Evolutionary conservation across 768 basidiomycete species (phyloP).

Genomic region (Tylopilus plumbeoviolaceoides): DNA sequence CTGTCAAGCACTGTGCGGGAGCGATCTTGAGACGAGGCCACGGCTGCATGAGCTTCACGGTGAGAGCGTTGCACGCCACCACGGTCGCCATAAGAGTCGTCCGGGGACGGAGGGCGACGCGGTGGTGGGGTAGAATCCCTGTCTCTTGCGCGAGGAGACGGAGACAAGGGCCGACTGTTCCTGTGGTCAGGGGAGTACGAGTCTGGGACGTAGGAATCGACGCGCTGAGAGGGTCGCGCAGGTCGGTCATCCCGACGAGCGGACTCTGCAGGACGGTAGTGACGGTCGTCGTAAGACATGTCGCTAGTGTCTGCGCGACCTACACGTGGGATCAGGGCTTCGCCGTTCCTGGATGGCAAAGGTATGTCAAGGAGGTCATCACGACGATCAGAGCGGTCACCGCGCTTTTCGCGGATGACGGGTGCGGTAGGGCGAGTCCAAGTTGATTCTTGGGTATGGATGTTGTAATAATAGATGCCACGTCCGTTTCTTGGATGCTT

Average conservation of each 20-base stretch:
- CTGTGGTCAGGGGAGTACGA: conserved; percentile 23
- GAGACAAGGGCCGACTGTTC: conserved; percentile 18
- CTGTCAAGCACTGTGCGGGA: conserved; percentile 16
- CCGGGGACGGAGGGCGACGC: conserved; percentile 23
- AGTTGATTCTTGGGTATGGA: conserved; percentile 49
- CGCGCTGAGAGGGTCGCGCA: conserved; percentile 16
- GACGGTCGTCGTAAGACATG: conserved; percentile 58
- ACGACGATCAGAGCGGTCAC: conserved; percentile 22
- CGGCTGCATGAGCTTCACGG: conserved; percentile 17
- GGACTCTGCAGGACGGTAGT: conserved; percentile 52
- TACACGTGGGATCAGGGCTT: conserved; percentile 22
- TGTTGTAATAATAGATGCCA: conserved; percentile 56
- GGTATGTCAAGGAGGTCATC: conserved; percentile 27
- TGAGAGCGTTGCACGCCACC: conserved; percentile 17
- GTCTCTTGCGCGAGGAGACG: conserved; percentile 24
- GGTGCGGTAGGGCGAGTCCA: conserved; percentile 51
- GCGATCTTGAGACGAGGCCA: conserved; percentile 24
- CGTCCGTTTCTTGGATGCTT: conserved; percentile 47
- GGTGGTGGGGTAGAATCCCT: conserved; percentile 18
- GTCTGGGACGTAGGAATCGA: conserved; percentile 29
- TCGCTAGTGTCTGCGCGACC: conserved; percentile 26
- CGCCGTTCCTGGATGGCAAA: conserved; percentile 22
- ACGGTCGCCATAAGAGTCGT: conserved; percentile 20
- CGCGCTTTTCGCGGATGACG: conserved; percentile 22
- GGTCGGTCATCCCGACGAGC: conserved; percentile 28